Evolutionary conservation across 306 rosid genomes (phyloP).

Genomic region (Bauhinia variegata): DNA sequence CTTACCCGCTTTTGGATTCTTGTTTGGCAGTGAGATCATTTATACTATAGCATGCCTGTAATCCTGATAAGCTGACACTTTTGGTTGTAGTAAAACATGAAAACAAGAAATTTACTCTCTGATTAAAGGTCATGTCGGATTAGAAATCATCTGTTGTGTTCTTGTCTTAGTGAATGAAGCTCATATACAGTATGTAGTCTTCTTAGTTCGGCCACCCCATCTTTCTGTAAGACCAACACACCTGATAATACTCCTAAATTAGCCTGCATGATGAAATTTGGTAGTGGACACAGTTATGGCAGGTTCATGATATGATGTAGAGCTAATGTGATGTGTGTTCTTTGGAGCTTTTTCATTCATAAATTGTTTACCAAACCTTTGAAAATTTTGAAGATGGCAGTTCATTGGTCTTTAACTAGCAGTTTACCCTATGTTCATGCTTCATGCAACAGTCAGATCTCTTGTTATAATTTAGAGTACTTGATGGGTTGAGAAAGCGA

Average conservation of each 20-base stretch:
- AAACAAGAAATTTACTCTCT: slow-evolving; percentile 9
- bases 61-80: slow-evolving; percentile 20
- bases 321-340: not conserved
- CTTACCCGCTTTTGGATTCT: not conserved
- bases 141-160: slow-evolving; percentile 5
- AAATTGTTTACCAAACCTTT: too few species aligned
- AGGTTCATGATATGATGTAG: not conserved
- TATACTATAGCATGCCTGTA: slow-evolving; percentile 6
- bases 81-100: slow-evolving; percentile 1
- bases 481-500: too few species aligned
- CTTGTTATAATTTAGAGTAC: too few species aligned
- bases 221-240: not conserved
- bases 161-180: slow-evolving; percentile 2
- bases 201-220: not conserved
- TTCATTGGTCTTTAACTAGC: too few species aligned
- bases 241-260: not conserved
- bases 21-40: slow-evolving; percentile 19
- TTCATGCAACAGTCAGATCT: too few species aligned
- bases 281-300: not conserved
- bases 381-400: too few species aligned
- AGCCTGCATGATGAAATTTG: too few species aligned
- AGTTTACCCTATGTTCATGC: too few species aligned
- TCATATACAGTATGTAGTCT: slow-evolving; percentile 3
- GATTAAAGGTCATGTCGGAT: slow-evolving; percentile 4
- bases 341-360: too few species aligned